These are phyloP conservation scores for Cyberlindnera bimundalis DNA, from an alignment of 805 yeast genomes.

Conservation along the genomic window DNA sequence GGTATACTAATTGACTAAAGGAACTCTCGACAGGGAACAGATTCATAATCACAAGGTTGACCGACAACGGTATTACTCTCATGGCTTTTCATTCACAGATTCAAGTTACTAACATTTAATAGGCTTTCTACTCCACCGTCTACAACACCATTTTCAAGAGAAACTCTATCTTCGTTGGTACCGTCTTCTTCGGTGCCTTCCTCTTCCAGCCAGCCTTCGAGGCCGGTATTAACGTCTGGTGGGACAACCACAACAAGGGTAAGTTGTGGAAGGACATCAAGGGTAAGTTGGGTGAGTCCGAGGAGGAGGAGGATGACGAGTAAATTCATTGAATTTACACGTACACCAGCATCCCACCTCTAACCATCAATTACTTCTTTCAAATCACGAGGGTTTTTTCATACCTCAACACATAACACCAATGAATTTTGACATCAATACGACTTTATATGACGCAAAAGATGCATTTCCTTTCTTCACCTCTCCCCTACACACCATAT, in stretches of 20 bases:
- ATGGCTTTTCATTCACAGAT: background rate
- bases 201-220: slow-evolving; percentile 80
- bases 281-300: slow-evolving; percentile 53
- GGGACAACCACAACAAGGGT: slow-evolving; percentile 76
- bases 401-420: background rate
- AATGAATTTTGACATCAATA: background rate
- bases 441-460: background rate
- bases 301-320: slow-evolving; percentile 57
- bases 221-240: slow-evolving; percentile 62
- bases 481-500: background rate
- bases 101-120: slow-evolving; percentile 3
- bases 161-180: slow-evolving; percentile 83
- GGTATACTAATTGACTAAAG: too few relatives aligned
- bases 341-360: too few relatives aligned
- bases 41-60: too few relatives aligned
- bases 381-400: too few relatives aligned
- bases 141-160: slow-evolving; percentile 79
- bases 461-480: background rate
- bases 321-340: slow-evolving; percentile 18
- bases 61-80: too few relatives aligned
- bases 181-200: slow-evolving; percentile 81
- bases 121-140: slow-evolving; percentile 43
- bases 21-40: too few relatives aligned
- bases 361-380: too few relatives aligned
- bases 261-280: slow-evolving; percentile 84